phyloP scores from a whole-genome alignment of 106 monocot genomes.

The Dendrobium huoshanense region DNA sequence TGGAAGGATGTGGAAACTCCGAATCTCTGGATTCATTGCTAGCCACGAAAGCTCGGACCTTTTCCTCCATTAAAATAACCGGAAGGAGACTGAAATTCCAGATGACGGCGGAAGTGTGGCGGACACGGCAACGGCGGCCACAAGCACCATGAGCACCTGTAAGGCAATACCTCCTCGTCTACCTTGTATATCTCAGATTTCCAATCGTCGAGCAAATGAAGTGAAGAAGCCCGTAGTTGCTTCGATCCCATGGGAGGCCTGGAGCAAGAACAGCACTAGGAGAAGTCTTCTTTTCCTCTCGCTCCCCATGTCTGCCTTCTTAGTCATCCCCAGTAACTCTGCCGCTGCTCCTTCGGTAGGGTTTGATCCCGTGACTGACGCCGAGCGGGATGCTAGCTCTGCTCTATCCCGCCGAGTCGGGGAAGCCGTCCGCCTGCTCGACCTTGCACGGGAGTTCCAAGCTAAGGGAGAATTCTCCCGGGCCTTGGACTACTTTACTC shows the following conservation, averaged over 20 bases:
- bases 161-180: neutral
- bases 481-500: slow-evolving; percentile 53
- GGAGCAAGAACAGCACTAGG: slow-evolving; percentile 6
- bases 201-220: neutral
- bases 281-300: slow-evolving; percentile 23
- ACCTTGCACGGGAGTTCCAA: slow-evolving; percentile 54
- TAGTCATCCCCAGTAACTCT: slow-evolving; percentile 2
- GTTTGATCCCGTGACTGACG: slow-evolving; percentile 32
- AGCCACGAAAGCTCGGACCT: no score
- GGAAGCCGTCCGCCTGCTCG: slow-evolving; percentile 50
- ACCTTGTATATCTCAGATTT: neutral
- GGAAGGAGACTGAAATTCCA: neutral
- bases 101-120: neutral
- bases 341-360: neutral
- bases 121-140: neutral
- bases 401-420: slow-evolving; percentile 40
- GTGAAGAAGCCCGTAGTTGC: neutral
- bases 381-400: slow-evolving; percentile 42
- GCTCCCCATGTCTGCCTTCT: slow-evolving; percentile 20
- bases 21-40: no score
- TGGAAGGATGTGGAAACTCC: no score
- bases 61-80: neutral
- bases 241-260: neutral
- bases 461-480: slow-evolving; percentile 55
- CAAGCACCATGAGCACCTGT: neutral